Evolutionary conservation across 306 rosid genomes (phyloP).

Genomic region (Prunus persica): Prunus_persica_NCBIv2 NC_034013.1:9983001-9983500

Average conservation of each 20-base stretch:
- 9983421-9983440: conserved; percentile 16
- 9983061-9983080: background rate
- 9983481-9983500: background rate
- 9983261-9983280: background rate
- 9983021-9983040: background rate
- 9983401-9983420: background rate
- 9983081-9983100: background rate
- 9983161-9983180: conserved; percentile 28
- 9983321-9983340: background rate
- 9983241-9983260: background rate
- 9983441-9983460: conserved; percentile 8
- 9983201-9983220: conserved; percentile 19
- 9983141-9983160: conserved; percentile 38
- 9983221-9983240: background rate
- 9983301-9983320: background rate
- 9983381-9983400: background rate
- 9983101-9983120: background rate
- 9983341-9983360: conserved; percentile 1
- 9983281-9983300: background rate
- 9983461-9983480: background rate
- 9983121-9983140: conserved; percentile 42
- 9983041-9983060: background rate
- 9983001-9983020: background rate
- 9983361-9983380: background rate
- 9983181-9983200: conserved; percentile 38